Conservation (phyloP, 768 basidiomycete genomes). For the Glaciozyma martinii region DNA sequence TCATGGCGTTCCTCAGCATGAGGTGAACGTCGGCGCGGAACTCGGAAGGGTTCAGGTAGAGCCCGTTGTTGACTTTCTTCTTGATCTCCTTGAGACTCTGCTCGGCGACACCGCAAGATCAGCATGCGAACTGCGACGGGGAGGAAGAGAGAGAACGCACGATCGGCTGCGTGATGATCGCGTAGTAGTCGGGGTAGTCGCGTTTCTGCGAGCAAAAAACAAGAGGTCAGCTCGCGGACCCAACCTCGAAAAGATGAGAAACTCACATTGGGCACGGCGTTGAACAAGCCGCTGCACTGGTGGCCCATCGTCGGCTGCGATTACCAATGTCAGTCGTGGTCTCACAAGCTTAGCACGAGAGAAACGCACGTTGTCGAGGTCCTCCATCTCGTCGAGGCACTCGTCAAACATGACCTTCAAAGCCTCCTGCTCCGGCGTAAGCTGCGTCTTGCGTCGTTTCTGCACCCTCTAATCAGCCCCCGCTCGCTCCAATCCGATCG, state of each 20-base stretch:
- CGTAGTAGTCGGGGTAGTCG: slow-evolving; percentile 59
- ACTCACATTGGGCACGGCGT: slow-evolving; percentile 56
- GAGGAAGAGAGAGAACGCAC: background rate
- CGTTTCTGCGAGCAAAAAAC: slow-evolving; percentile 40
- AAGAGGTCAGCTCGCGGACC: background rate
- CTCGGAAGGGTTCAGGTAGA: slow-evolving; percentile 28
- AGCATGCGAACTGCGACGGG: background rate
- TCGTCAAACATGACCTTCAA: slow-evolving; percentile 38
- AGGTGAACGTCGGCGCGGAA: slow-evolving; percentile 42
- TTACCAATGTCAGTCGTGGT: too few species aligned
- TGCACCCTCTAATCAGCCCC: slow-evolving; percentile 1
- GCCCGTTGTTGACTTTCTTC: slow-evolving; percentile 45
- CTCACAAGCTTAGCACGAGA: background rate
- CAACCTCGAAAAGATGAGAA: background rate
- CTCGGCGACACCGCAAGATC: background rate
- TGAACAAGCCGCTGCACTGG: slow-evolving; percentile 51
- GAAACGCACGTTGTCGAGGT: slow-evolving; percentile 23
- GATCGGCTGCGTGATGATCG: slow-evolving; percentile 77
- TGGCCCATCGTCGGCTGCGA: slow-evolving; percentile 48
- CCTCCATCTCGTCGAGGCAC: slow-evolving; percentile 38
- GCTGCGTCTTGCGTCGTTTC: slow-evolving; percentile 37
- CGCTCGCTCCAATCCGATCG: slow-evolving; percentile 52
- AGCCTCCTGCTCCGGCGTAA: slow-evolving; percentile 31
- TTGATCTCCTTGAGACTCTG: slow-evolving; percentile 69
- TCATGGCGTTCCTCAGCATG: slow-evolving; percentile 58